phyloP scores from a whole-genome alignment of 345 rosid genomes.

The Pistacia atlantica region DNA sequence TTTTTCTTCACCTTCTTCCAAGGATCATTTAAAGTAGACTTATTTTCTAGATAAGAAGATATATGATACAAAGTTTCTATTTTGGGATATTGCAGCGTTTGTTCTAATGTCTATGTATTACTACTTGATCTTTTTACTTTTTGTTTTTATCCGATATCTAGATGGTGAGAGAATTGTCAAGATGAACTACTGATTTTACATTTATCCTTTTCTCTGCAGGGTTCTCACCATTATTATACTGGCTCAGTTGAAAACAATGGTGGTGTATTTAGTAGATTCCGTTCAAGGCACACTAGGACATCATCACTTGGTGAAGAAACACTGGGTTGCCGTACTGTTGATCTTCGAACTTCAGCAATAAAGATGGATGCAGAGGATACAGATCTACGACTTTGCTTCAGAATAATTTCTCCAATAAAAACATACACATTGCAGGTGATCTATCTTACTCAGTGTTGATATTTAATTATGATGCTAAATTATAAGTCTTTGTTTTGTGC shows the following conservation, averaged over 20 bases:
- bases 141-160: neutral
- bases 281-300: constrained; percentile 58
- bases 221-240: constrained; percentile 56
- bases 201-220: constrained; percentile 39
- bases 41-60: neutral
- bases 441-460: constrained; percentile 1
- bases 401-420: constrained; percentile 77
- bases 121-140: neutral
- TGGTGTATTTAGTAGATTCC: constrained; percentile 80
- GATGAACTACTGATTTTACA: constrained; percentile 9
- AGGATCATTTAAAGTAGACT: neutral
- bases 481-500: neutral
- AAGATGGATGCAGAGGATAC: constrained; percentile 81
- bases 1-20: neutral
- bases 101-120: neutral
- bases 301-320: constrained; percentile 59
- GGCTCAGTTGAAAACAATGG: constrained; percentile 58
- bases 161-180: constrained; percentile 1
- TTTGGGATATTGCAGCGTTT: neutral
- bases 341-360: constrained; percentile 69
- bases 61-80: neutral
- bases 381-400: constrained; percentile 82
- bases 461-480: neutral
- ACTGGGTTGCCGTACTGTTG: constrained; percentile 53
- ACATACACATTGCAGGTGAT: constrained; percentile 81